Base-by-base conservation (phyloP, 768 basidiomycete genomes). In the Coprinopsis marcescibilis region DNA sequence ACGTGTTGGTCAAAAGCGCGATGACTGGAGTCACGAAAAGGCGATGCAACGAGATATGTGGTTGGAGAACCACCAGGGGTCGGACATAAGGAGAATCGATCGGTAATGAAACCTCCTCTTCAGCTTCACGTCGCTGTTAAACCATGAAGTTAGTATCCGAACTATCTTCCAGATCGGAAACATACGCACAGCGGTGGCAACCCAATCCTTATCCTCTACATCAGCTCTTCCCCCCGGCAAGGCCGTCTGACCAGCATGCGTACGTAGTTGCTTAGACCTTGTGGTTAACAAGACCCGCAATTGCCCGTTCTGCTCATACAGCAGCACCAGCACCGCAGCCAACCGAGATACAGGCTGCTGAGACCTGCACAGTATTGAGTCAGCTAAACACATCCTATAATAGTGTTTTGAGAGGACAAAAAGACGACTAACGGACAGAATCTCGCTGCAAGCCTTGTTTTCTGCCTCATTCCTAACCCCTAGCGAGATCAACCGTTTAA, bases 281-380 rank as follows among this genome's bases (percentile, higher is more conserved):
- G 92, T 95, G 1, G 92, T 95, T 45, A 95, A 67, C 17, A 94
- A 68, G 3, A 94, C 89, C 11, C 83, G 77, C 4, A 93, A 65
- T 35, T 74, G 63, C 14, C 78, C 83, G 3, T 67, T 72, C n/a
- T 75, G 65, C 60, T 93, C 85, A 52, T 81, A 94, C 1, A 95
- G 65, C 10, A 91, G 69, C 1, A 93, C 79, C 2, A 94, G 72
- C 0, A 94, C 89, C 6, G 87, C 87, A 3, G 81, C 89, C 11
- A 81, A 75, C 57, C 72, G 81, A 40, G 59, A 62, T 13, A 46
- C 55, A 10, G 65, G 66, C 43, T 67, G 58, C 11, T 51, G 46
- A 14, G 65, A 64, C 40, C 68, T 70, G 53, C 39, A 40, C 38
- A 20, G 20, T 4, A 40, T 8, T 23, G 38, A 20, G 38, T 24